Base-by-base conservation (phyloP, 225 moss, liverwort and hornwort species). In the Polytrichum commune region DNA sequence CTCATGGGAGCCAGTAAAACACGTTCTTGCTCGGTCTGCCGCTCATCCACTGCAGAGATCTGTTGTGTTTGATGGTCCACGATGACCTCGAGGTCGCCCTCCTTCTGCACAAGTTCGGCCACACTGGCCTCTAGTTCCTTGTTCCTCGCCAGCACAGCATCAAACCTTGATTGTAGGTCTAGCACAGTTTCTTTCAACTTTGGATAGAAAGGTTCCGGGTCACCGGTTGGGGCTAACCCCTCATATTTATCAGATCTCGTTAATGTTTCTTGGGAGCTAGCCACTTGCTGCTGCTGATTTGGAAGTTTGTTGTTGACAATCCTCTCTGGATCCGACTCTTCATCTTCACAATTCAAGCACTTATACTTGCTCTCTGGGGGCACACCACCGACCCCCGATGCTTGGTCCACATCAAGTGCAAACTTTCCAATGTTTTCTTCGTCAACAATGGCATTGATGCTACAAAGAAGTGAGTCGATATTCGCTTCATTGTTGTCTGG, bases 21-120 rank as follows among this genome's bases (percentile, higher is more conserved):
- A 19, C 78, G 73, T 19, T 78, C 78, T 60, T 78, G 78, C 69
- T 78, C 78, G 18, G 69, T 65, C 58, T 78, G 78, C 53, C 78
- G 73, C 63, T 78, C 78, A 58, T 78, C 64, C 6, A 78, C 73
- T 46, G 78, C 73, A 18, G 69, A 64, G 57, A 78, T 74, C 20
- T 69, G 64, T 26, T 74, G 78, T 54, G 74, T 69, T 65, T 74
- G 78, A 24, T 60, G 69, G 65, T 79, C 74, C 8, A 79, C 65
- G 4, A 74, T 60, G 29, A 30, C 60, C 60, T 74, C 64, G 7
- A 79, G 74, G 29, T 63, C 78, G 32, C 69, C 69, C 69, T 74
- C 78, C 60, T 69, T 74, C 53, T n/a, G 29, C 20, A 69, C 69
- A 4, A 79, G 46, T 20, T 70, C 65, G 10, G 64, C 65, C 8